These are phyloP conservation scores for Fomitiporia mediterranea DNA, from an alignment of 1,284 basidiomycete species.

Conservation along the genomic window DNA sequence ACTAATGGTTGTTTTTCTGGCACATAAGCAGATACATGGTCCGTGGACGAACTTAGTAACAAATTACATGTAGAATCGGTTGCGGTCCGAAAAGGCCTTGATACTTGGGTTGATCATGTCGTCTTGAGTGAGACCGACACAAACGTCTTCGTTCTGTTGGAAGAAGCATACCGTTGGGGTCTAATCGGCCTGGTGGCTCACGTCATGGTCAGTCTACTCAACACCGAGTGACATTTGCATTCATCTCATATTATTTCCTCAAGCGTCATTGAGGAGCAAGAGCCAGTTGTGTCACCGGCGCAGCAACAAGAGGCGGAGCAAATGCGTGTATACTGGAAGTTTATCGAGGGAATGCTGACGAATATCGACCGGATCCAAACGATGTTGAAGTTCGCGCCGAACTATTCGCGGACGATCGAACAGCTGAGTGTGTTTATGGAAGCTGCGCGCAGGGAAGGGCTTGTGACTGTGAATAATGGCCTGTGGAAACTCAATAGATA, in stretches of 20 bases:
- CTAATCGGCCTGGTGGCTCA: constrained; percentile 24
- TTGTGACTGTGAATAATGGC: constrained; percentile 68
- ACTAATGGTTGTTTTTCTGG: too few relatives aligned
- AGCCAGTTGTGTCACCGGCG: constrained; percentile 47
- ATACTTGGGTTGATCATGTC: constrained; percentile 80
- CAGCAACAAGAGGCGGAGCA: constrained; percentile 79
- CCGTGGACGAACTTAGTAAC: constrained; percentile 56
- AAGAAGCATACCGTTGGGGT: constrained; percentile 41
- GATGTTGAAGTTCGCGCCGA: constrained; percentile 77
- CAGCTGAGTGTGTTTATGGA: constrained; percentile 77
- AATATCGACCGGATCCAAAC: constrained; percentile 81
- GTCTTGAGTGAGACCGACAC: constrained; percentile 67
- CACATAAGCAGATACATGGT: constrained; percentile 40
- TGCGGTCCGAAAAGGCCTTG: constrained; percentile 65
- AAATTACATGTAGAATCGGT: constrained; percentile 63
- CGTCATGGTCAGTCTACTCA: constrained; percentile 33
- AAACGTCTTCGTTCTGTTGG: constrained; percentile 58
- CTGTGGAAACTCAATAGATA: constrained; percentile 60
- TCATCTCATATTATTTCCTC: too few relatives aligned
- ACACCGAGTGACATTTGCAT: too few relatives aligned
- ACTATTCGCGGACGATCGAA: constrained; percentile 72
- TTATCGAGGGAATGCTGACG: constrained; percentile 80
- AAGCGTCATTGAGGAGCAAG: constrained; percentile 29
- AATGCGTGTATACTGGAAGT: constrained; percentile 85
- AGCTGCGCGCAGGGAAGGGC: constrained; percentile 67